phyloP scores from a whole-genome alignment of 768 basidiomycete genomes.

The Neoboletus magnificus region DNA sequence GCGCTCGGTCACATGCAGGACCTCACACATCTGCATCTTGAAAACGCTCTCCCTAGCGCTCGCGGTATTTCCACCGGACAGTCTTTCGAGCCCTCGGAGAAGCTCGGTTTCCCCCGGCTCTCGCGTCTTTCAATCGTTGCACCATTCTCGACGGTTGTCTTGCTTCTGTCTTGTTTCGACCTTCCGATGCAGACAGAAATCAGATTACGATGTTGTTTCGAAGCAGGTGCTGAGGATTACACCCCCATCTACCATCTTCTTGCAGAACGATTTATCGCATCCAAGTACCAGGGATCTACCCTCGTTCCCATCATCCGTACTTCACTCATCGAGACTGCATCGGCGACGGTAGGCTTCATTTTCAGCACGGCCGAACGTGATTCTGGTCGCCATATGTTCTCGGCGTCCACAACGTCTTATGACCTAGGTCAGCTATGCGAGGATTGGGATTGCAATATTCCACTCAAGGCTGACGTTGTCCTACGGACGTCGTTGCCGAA shows the following conservation, averaged over 20 bases:
- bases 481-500: constrained; percentile 1
- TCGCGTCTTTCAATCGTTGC: constrained; percentile 17
- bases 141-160: constrained; percentile 16
- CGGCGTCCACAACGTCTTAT: constrained; percentile 1
- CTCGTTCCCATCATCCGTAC: constrained; percentile 11
- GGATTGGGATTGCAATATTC: constrained; percentile 20
- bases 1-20: constrained; percentile 34
- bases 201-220: constrained; percentile 16
- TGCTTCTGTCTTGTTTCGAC: constrained; percentile 8
- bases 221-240: constrained; percentile 2
- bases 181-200: constrained; percentile 13
- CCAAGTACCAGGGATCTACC: not conserved
- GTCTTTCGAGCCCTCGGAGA: not conserved
- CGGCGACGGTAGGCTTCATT: constrained; percentile 10
- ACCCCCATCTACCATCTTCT: constrained; percentile 14
- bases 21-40: constrained; percentile 35
- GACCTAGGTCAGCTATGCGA: constrained; percentile 7
- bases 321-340: constrained; percentile 8
- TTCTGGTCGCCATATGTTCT: constrained; percentile 8
- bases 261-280: constrained; percentile 11
- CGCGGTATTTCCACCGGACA: not conserved
- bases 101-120: constrained; percentile 9
- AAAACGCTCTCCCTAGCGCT: constrained; percentile 33
- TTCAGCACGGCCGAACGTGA: constrained; percentile 15
- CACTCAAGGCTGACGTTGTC: constrained; percentile 16